Evolutionary conservation across 1,139 yeast genomes (phyloP).

Genomic region (Sugiyamaella japonica): DNA sequence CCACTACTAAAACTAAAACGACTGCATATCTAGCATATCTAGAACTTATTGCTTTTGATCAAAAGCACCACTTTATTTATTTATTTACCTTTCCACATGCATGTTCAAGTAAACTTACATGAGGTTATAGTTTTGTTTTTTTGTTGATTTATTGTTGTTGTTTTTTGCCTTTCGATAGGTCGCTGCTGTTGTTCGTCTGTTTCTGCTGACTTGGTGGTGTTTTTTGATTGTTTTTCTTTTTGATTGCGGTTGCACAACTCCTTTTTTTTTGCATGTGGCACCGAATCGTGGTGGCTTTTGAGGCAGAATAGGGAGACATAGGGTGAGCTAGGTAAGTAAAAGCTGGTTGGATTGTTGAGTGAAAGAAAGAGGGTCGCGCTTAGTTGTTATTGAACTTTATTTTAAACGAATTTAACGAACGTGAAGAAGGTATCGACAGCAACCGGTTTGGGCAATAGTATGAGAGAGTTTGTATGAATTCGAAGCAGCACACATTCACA

Average conservation of each 20-base stretch:
- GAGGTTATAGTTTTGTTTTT: constrained; percentile 8
- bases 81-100: constrained; percentile 14
- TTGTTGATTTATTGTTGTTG: background rate
- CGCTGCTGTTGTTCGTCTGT: background rate
- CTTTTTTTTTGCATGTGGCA: too few relatives aligned
- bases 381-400: background rate
- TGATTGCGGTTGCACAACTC: background rate
- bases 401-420: background rate
- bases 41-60: constrained; percentile 11
- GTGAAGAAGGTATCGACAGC: background rate
- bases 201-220: background rate
- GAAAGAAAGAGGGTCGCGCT: background rate
- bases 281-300: too few relatives aligned
- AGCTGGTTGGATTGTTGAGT: too few relatives aligned
- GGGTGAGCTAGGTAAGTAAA: too few relatives aligned
- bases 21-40: background rate
- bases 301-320: too few relatives aligned
- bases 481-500: too few relatives aligned
- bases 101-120: constrained; percentile 12
- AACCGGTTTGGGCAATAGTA: background rate
- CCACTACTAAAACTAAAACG: background rate
- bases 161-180: constrained; percentile 1
- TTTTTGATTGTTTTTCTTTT: background rate
- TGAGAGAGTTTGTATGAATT: too few relatives aligned
- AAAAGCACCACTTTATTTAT: constrained; percentile 3